Evolutionary conservation across 1,139 yeast species (phyloP).

Genomic region (Lodderomyces theae): DNA sequence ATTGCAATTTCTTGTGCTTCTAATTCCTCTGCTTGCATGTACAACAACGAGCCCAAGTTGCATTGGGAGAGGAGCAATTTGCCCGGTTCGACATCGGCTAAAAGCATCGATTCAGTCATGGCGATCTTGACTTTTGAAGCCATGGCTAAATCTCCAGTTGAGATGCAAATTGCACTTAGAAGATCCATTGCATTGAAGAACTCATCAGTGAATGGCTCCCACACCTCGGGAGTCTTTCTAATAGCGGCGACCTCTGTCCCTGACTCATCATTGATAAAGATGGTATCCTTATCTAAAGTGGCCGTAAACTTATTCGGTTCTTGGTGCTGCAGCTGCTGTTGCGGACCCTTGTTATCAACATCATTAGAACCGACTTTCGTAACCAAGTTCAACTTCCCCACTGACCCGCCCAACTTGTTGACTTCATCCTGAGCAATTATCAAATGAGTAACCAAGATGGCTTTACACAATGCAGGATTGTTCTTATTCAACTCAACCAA

Average conservation of each 20-base stretch:
- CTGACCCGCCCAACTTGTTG: conserved; percentile 14
- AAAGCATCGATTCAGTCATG: conserved; percentile 70
- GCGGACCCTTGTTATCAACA: conserved; percentile 1
- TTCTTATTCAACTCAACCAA: conserved; percentile 55
- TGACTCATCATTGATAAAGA: conserved; percentile 16
- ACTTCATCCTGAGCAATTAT: conserved; percentile 58
- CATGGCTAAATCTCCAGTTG: conserved; percentile 61
- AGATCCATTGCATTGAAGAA: conserved; percentile 71
- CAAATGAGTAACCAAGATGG: conserved; percentile 61
- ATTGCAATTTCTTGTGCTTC: conserved; percentile 48
- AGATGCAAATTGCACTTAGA: conserved; percentile 62
- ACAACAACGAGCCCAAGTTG: conserved; percentile 69
- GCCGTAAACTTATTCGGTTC: conserved; percentile 13
- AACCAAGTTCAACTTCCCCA: conserved; percentile 9
- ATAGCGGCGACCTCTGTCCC: conserved; percentile 21
- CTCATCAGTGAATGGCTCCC: conserved; percentile 76
- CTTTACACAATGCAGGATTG: conserved; percentile 54
- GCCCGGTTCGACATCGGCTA: conserved; percentile 66
- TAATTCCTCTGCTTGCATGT: conserved; percentile 65
- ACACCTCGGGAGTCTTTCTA: conserved; percentile 43
- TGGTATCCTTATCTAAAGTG: conserved; percentile 18
- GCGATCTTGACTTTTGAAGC: conserved; percentile 65
- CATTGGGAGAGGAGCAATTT: conserved; percentile 66
- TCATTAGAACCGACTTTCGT: conserved; percentile 7
- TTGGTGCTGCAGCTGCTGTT: conserved; percentile 2